phyloP scores from a whole-genome alignment of 768 basidiomycete species.

The Mycena kentingensis region DNA sequence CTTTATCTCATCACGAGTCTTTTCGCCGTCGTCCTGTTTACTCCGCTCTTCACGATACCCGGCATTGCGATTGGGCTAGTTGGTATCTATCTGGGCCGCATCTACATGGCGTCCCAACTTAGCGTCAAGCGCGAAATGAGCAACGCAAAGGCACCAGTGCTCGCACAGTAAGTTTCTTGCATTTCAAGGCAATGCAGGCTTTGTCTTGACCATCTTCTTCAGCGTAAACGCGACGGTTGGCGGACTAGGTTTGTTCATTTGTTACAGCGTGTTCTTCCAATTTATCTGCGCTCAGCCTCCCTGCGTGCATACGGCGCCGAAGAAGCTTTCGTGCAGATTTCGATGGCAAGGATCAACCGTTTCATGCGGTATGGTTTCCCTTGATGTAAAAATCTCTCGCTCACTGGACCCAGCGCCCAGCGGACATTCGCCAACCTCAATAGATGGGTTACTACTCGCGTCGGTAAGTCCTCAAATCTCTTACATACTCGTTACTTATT shows the following conservation, averaged over 20 bases:
- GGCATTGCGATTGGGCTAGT: slow-evolving; percentile 42
- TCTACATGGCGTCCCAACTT: slow-evolving; percentile 49
- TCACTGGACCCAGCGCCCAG: slow-evolving; percentile 30
- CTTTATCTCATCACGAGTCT: slow-evolving; percentile 26
- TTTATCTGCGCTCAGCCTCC: slow-evolving; percentile 37
- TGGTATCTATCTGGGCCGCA: slow-evolving; percentile 47
- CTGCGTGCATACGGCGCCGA: slow-evolving; percentile 70
- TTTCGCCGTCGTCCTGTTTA: slow-evolving; percentile 44
- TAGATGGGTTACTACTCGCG: slow-evolving; percentile 16
- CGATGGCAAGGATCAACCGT: slow-evolving; percentile 54
- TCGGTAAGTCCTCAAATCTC: slow-evolving; percentile 20
- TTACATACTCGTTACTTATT: slow-evolving; percentile 7
- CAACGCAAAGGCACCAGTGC: slow-evolving; percentile 38
- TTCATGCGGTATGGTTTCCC: slow-evolving; percentile 37
- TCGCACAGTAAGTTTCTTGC: slow-evolving; percentile 42
- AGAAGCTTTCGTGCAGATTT: slow-evolving; percentile 44
- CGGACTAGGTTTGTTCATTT: slow-evolving; percentile 42
- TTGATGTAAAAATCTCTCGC: background rate
- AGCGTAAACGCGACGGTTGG: slow-evolving; percentile 54
- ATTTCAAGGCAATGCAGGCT: slow-evolving; percentile 26
- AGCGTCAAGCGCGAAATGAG: slow-evolving; percentile 53
- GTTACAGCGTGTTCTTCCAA: background rate
- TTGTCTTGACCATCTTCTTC: slow-evolving; percentile 22
- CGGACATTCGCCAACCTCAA: slow-evolving; percentile 56
- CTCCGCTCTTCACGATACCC: slow-evolving; percentile 48